Evolutionary conservation across 129 eudicot genomes (phyloP).

Genomic region (Artemisia argyi): DNA sequence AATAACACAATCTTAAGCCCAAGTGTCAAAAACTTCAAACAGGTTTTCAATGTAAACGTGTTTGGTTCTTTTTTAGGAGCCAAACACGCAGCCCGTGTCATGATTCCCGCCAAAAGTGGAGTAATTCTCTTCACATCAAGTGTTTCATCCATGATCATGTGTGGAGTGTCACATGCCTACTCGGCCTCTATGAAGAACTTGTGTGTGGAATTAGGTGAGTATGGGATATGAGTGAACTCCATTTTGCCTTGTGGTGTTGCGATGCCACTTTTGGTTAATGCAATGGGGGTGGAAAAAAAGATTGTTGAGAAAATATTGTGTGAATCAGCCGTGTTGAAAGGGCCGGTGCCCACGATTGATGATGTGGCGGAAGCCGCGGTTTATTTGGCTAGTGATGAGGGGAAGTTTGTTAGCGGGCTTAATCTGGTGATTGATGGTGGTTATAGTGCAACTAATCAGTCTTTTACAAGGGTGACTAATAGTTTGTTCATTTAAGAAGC

Average conservation of each 20-base stretch:
- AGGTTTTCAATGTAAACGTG: not conserved
- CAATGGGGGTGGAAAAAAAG: constrained; percentile 27
- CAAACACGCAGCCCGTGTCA: not conserved
- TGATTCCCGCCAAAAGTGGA: not conserved
- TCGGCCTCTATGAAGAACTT: constrained; percentile 47
- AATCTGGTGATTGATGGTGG: constrained; percentile 47
- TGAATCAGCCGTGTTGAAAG: constrained; percentile 40
- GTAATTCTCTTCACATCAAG: not conserved
- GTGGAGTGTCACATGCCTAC: constrained; percentile 55
- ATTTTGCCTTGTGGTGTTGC: constrained; percentile 51
- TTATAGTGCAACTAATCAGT: constrained; percentile 32
- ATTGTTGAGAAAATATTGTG: constrained; percentile 34
- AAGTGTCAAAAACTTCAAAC: not conserved
- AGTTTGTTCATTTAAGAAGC: too few species aligned
- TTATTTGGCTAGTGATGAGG: constrained; percentile 41
- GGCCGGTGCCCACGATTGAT: constrained; percentile 36
- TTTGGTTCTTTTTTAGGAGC: not conserved
- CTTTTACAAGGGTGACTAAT: not conserved
- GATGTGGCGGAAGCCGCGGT: constrained; percentile 57
- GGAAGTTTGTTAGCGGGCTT: constrained; percentile 40
- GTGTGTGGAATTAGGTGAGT: constrained; percentile 56
- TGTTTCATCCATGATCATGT: constrained; percentile 5
- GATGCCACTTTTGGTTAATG: constrained; percentile 41
- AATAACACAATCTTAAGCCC: not conserved
- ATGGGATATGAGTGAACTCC: constrained; percentile 60